Evolutionary conservation across 805 yeast species (phyloP).

Genomic region (Candida maesae): DNA sequence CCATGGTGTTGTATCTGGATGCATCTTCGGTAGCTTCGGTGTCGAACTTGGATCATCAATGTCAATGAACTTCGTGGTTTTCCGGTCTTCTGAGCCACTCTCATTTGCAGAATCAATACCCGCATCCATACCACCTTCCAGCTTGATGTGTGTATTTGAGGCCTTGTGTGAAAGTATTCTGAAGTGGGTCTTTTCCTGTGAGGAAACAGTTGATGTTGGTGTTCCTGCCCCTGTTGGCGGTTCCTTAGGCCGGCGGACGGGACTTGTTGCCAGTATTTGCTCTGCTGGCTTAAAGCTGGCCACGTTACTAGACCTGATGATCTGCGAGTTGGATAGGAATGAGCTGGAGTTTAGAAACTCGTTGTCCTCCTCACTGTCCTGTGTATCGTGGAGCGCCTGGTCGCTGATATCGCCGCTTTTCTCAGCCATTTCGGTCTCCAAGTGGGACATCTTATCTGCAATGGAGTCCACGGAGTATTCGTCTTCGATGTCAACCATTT

Average conservation of each 20-base stretch:
- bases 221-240: not conserved
- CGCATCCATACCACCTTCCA: slow-evolving; percentile 21
- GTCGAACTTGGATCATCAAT: slow-evolving; percentile 27
- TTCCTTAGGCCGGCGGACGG: slow-evolving; percentile 17
- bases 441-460: not conserved
- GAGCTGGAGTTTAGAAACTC: slow-evolving; percentile 27
- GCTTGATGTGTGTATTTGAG: not conserved
- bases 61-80: slow-evolving; percentile 20
- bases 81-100: slow-evolving; percentile 8
- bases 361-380: slow-evolving; percentile 11
- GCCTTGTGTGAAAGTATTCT: not conserved
- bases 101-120: slow-evolving; percentile 5
- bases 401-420: slow-evolving; percentile 7
- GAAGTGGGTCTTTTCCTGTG: slow-evolving; percentile 4
- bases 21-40: slow-evolving; percentile 31
- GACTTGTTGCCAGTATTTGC: slow-evolving; percentile 15
- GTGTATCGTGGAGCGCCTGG: slow-evolving; percentile 1
- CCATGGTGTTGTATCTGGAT: slow-evolving; percentile 37
- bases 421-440: slow-evolving; percentile 8
- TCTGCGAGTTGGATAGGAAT: slow-evolving; percentile 26
- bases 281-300: slow-evolving; percentile 12
- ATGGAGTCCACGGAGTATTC: not conserved
- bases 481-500: not conserved
- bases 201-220: not conserved
- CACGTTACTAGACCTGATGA: slow-evolving; percentile 23